Conservation (phyloP, 2,329 filamentous ascomycete species). For the Botryotinia narcissicola region DNA sequence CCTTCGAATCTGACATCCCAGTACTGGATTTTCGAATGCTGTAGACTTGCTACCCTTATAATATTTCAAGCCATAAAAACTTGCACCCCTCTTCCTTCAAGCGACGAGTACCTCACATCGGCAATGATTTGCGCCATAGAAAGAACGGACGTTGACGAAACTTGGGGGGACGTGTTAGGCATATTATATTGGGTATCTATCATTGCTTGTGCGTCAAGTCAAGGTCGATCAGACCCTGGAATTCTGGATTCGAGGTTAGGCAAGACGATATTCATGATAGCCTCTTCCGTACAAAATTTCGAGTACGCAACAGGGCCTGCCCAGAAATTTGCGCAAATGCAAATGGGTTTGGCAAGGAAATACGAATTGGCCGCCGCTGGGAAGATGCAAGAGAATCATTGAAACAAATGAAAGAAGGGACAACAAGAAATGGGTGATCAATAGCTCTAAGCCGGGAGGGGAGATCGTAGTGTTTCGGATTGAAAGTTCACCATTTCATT, state of each 20-base stretch:
- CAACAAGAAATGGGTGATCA: not conserved
- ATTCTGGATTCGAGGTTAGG: conserved; percentile 2
- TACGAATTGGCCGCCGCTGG: not conserved
- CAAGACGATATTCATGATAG: not conserved
- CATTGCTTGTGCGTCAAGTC: not conserved
- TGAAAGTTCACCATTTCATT: not conserved
- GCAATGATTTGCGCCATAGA: not conserved
- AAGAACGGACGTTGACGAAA: conserved; percentile 1
- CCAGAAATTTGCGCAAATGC: not conserved
- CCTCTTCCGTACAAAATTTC: conserved; percentile 3
- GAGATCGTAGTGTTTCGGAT: not conserved
- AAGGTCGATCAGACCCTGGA: conserved; percentile 1
- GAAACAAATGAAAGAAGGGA: not conserved
- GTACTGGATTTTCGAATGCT: not conserved
- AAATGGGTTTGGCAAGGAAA: conserved; percentile 2
- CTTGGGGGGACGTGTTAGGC: conserved; percentile 15
- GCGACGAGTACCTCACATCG: not conserved
- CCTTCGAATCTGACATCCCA: not conserved
- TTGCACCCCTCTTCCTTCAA: not conserved
- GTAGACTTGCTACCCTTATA: not conserved
- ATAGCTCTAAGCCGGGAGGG: not conserved
- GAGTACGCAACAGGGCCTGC: not conserved
- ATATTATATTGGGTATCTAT: conserved; percentile 14
- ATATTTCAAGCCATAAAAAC: not conserved
- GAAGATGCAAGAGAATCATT: not conserved